A percentile compares a stretch with the other conserved stretches of the same genome.
Evolutionary conservation across 2,329 filamentous ascomycete species (phyloP).

Genomic region (Tothia fuscella): DNA sequence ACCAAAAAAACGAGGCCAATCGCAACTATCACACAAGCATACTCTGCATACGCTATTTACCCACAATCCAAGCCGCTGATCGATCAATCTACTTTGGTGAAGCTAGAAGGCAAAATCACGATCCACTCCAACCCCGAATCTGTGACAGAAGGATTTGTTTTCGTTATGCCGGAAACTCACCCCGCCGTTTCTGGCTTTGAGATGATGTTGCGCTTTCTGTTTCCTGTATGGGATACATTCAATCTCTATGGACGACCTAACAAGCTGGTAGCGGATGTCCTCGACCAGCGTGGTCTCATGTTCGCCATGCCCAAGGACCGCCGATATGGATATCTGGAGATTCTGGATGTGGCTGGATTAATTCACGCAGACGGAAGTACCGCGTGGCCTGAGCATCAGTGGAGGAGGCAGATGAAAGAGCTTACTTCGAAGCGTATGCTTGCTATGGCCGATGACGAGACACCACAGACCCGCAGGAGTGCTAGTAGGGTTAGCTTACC

Average conservation of each 20-base stretch:
- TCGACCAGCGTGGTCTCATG: slow-evolving; percentile 86
- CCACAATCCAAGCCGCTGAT: slow-evolving; percentile 89
- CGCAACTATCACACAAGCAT: slow-evolving; percentile 81
- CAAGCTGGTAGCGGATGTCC: slow-evolving; percentile 72
- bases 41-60: slow-evolving; percentile 89
- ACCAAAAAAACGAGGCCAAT: slow-evolving; percentile 86
- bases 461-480: slow-evolving; percentile 31
- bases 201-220: slow-evolving; percentile 84
- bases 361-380: slow-evolving; percentile 68
- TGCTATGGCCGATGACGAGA: slow-evolving; percentile 13
- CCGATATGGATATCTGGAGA: slow-evolving; percentile 82
- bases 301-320: slow-evolving; percentile 90
- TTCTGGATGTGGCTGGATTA: slow-evolving; percentile 68
- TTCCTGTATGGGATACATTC: slow-evolving; percentile 91
- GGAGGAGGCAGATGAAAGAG: slow-evolving; percentile 82
- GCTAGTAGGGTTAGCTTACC: slow-evolving; percentile 29
- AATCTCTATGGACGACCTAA: slow-evolving; percentile 80
- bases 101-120: slow-evolving; percentile 82
- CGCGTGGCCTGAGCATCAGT: slow-evolving; percentile 74
- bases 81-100: slow-evolving; percentile 85
- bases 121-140: slow-evolving; percentile 71
- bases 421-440: slow-evolving; percentile 71
- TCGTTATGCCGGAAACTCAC: slow-evolving; percentile 91
- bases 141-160: slow-evolving; percentile 84
- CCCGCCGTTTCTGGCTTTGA: slow-evolving; percentile 91